phyloP scores from a whole-genome alignment of 768 basidiomycete species.

The Neoboletus magnificus region DNA sequence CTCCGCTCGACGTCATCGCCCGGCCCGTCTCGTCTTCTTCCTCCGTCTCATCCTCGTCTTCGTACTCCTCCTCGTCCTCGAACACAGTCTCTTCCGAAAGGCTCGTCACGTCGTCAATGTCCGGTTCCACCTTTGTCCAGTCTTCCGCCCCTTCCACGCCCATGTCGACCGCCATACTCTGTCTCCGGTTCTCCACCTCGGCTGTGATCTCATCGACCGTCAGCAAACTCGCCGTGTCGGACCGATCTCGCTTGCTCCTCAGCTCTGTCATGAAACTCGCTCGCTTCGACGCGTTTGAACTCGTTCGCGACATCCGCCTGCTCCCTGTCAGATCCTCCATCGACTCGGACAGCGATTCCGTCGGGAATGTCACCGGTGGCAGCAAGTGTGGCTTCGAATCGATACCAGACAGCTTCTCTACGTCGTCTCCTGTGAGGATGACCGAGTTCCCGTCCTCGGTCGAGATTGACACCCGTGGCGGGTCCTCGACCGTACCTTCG shows the following conservation, averaged over 20 bases:
- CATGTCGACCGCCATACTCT: conserved; percentile 44
- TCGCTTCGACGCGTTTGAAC: conserved; percentile 54
- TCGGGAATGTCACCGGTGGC: conserved; percentile 75
- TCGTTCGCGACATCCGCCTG: conserved; percentile 38
- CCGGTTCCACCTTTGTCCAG: conserved; percentile 67
- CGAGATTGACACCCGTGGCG: conserved; percentile 72
- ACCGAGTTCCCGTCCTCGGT: conserved; percentile 68
- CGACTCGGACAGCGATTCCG: conserved; percentile 78
- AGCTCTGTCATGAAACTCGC: conserved; percentile 82
- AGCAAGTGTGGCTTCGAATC: conserved; percentile 54
- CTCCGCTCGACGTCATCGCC: conserved; percentile 53
- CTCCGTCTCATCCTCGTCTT: conserved; percentile 45
- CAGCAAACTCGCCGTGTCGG: conserved; percentile 86
- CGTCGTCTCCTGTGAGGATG: conserved; percentile 54
- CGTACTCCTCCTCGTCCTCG: conserved; percentile 46
- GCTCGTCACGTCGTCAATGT: conserved; percentile 47
- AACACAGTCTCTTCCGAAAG: conserved; percentile 45
- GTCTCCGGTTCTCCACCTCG: conserved; percentile 72
- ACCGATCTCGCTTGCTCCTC: conserved; percentile 76
- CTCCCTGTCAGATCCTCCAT: conserved; percentile 52
- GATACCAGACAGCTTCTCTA: conserved; percentile 28
- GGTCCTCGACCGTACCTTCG: conserved; percentile 39
- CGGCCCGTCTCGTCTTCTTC: conserved; percentile 52
- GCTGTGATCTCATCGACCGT: conserved; percentile 99
- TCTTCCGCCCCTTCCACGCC: conserved; percentile 57